Base-by-base conservation (phyloP, 352 stramenopile species). In the Phytophthora multivora region DNA sequence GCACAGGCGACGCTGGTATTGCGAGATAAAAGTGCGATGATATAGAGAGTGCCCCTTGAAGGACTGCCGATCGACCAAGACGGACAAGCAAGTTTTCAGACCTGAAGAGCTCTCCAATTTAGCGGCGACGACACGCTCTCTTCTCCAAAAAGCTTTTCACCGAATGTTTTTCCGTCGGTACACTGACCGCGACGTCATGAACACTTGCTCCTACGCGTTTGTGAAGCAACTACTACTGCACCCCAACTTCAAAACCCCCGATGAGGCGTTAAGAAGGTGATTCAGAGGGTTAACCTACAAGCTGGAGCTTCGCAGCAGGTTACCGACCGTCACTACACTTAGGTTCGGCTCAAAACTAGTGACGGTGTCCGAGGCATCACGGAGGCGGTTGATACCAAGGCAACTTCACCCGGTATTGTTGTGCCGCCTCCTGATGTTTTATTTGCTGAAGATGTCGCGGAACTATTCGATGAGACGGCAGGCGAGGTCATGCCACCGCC, bases 191-290 rank as follows among this genome's bases (percentile, higher is more conserved):
- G 52, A 16, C 4, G n/a, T n/a, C 15, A 48, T 61, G 19, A 61
- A 46, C 18, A 51, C 38, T 15, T 61, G 42, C 12, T 58, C 36
- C 7, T 61, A 30, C 19, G 53, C 52, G 5, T 31, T 53, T 19
- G 31, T 49, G 33, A 61, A 48, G 53, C 42, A 53, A 30, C 25
- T 47, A 13, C 52, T 61, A 21, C 30, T 60, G 4, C 51, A 51
- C 40, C 51, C n/a, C 2, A 52, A 61, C 42, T 47, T 60, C 19
- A 52, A 52, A 30, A 26, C 1, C 9, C 28, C 46, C 18, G 52
- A 60, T 26, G 53, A n/a, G 31, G 9, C n/a, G 56, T 31, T 47
- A 63, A 52, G 12, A 18, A 47, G 4, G 42, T 52, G 16, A 18
- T 57, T 5, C 11, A 8, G 21, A 23, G 45, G 13, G 46, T 18